Evolutionary conservation across 768 basidiomycete species (phyloP).

Genomic region (Hypsizygus marmoreus): DNA sequence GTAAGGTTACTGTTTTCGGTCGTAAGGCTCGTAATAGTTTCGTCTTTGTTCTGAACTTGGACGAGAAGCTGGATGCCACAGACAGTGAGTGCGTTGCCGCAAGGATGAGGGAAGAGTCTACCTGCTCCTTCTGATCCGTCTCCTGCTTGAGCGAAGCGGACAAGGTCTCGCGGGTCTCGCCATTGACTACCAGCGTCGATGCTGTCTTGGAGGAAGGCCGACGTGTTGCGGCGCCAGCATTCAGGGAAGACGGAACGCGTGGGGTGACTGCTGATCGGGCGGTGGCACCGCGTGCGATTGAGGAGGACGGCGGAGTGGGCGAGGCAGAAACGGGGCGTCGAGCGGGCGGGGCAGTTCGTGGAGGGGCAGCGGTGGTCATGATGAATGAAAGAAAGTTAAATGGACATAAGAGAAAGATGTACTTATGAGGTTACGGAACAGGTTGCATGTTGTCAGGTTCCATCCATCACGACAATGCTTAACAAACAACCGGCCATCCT

Average conservation of each 20-base stretch:
- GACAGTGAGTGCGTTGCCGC: conserved; percentile 9
- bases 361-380: conserved; percentile 50
- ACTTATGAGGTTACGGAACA: conserved; percentile 6
- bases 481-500: conserved; percentile 9
- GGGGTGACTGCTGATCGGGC: conserved; percentile 67
- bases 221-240: conserved; percentile 46
- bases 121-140: conserved; percentile 82
- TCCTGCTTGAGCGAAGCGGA: conserved; percentile 70
- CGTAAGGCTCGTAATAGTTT: conserved; percentile 59
- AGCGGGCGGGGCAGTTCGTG: conserved; percentile 47
- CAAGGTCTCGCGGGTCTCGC: conserved; percentile 58
- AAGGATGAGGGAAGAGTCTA: conserved; percentile 29
- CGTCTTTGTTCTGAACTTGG: conserved; percentile 78
- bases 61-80: conserved; percentile 59
- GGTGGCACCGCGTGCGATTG: conserved; percentile 56
- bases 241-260: conserved; percentile 54
- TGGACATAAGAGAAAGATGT: conserved; percentile 5
- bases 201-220: conserved; percentile 53
- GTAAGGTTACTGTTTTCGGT: conserved; percentile 66
- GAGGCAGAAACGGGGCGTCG: conserved; percentile 47
- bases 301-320: conserved; percentile 43
- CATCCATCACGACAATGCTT: conserved; percentile 7
- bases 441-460: conserved; percentile 4
- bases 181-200: conserved; percentile 36
- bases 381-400: conserved; percentile 7